Conservation (phyloP, 495 filamentous ascomycete genomes). For the Penicillium subrubescens region DNA sequence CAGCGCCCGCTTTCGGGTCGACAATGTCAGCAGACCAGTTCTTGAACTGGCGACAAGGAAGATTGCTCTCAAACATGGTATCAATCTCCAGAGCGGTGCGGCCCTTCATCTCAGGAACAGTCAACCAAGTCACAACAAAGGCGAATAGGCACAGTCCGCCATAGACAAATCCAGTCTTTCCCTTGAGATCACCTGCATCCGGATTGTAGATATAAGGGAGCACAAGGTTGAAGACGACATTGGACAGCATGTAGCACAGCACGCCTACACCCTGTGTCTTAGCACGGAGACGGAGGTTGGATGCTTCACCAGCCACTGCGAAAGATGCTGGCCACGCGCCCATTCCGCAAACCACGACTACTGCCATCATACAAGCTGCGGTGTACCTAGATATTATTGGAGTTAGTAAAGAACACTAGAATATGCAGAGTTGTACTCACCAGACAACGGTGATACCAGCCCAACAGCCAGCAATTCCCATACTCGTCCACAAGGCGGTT, state of each 20-base stretch:
- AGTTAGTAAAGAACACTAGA: background rate
- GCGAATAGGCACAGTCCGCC: conserved; percentile 23
- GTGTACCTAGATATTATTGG: conserved; percentile 27
- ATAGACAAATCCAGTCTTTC: conserved; percentile 30
- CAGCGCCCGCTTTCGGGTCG: background rate
- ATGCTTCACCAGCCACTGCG: conserved; percentile 10
- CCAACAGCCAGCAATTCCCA: conserved; percentile 38
- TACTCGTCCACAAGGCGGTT: conserved; percentile 30
- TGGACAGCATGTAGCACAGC: conserved; percentile 21
- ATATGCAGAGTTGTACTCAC: conserved; percentile 17
- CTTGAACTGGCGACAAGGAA: conserved; percentile 12
- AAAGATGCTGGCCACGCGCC: conserved; percentile 12
- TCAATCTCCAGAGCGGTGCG: conserved; percentile 27
- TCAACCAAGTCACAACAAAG: conserved; percentile 15
- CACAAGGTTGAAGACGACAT: conserved; percentile 22
- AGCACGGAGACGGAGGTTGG: conserved; percentile 27
- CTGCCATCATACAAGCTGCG: conserved; percentile 25
- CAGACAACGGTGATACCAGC: conserved; percentile 26
- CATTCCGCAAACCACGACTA: conserved; percentile 22
- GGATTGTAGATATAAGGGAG: conserved; percentile 31
- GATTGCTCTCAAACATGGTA: conserved; percentile 24
- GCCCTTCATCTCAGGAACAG: conserved; percentile 31
- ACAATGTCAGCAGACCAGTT: conserved; percentile 6
- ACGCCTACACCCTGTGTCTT: conserved; percentile 26
- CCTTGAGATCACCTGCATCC: conserved; percentile 26